Evolutionary conservation across 1,284 basidiomycete species (phyloP), one percentile per base, ranked within the genome.

Genomic region (Ustilago trichophora): DNA sequence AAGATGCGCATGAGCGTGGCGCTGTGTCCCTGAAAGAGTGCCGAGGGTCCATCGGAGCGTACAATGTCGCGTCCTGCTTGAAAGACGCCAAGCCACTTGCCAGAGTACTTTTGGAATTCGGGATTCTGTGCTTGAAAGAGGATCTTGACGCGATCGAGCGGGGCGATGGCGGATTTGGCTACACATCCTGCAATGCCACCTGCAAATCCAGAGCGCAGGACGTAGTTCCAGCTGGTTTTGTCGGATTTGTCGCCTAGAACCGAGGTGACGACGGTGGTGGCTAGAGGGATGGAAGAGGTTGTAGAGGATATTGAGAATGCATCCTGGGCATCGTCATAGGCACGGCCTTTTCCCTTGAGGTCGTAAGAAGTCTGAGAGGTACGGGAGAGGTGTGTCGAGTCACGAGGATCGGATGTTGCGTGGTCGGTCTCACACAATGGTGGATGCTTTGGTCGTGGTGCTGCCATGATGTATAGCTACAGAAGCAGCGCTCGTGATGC

Each of bases 131-230:
- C 93, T 82, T 99, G 96, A 81, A 98, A 98, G 48, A 99, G 87
- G 75, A 99, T 99, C 85, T 99, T 99, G 77, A 99, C 94, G 74
- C 96, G 87, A 82, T 99, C 96, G 24, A 99, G 86, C 1, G 96
- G 96, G 19, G 96, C 96, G 51, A 99, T 93, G 18, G 91, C 90
- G 8, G 96, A 95, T 84, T 98, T 99, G 43, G 94, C 94, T 57
- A 94, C 87, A 82, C 94, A 96, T 54, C 93, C 94, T 25, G 94
- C 93, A 49, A 95, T 84, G 32, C 94, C 94, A 52, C 94, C 94
- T 26, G 93, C 93, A 43, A 96, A 81, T 38, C 93, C 91, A 38
- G 90, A 91, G 73, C 90, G 88, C 67, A 90, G 77, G 66, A 89
- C 86, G 84, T 90, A 92, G 80, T 90, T 86, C 80, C 90, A 85